These are phyloP conservation scores for Luzula sylvatica DNA, from an alignment of 176 grass and related monocot species.

Conservation along the genomic window DNA sequence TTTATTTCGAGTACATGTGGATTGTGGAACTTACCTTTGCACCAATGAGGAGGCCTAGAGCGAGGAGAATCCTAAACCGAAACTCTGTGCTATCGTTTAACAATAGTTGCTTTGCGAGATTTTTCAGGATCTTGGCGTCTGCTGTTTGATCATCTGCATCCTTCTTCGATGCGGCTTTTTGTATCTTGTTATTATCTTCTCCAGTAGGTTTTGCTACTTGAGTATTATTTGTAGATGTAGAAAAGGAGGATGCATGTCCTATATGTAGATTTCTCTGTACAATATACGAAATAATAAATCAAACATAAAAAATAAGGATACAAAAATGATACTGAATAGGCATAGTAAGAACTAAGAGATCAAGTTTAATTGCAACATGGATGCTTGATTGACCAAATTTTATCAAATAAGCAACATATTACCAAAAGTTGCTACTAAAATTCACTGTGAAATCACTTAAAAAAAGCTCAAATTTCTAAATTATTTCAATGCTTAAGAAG, in stretches of 20 bases:
- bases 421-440: neutral
- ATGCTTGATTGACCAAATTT: neutral
- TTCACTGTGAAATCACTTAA: too few relatives aligned
- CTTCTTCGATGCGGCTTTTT: constrained; percentile 35
- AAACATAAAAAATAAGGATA: too few relatives aligned
- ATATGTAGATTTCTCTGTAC: constrained; percentile 39
- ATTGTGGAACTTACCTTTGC: constrained; percentile 60
- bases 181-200: constrained; percentile 38
- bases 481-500: neutral
- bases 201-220: constrained; percentile 25
- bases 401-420: neutral
- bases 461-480: neutral
- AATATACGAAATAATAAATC: neutral
- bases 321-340: neutral
- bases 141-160: constrained; percentile 63
- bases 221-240: constrained; percentile 56
- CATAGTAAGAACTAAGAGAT: too few relatives aligned
- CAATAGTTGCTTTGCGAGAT: constrained; percentile 71
- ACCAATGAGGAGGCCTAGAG: constrained; percentile 70
- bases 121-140: constrained; percentile 64
- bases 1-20: neutral
- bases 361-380: neutral
- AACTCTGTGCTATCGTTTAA: constrained; percentile 78
- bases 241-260: constrained; percentile 46
- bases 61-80: constrained; percentile 67